phyloP scores from a whole-genome alignment of 805 yeast genomes.

The Wickerhamomyces queroliae region DNA sequence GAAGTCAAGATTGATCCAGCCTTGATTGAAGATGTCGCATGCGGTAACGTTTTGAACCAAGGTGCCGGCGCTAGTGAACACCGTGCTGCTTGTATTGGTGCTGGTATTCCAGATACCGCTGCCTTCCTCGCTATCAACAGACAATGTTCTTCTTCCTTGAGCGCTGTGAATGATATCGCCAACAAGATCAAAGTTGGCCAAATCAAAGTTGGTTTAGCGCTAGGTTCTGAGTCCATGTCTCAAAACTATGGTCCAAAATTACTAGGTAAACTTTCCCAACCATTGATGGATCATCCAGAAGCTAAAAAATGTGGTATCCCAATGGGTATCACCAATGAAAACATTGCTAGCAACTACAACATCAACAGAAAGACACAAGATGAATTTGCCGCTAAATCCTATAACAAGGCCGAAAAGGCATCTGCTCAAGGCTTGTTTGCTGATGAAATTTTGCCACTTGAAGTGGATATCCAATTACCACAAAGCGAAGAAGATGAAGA shows the following conservation, averaged over 20 bases:
- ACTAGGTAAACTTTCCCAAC: slow-evolving; percentile 53
- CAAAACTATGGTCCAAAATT: slow-evolving; percentile 79
- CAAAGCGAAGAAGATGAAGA: slow-evolving; percentile 54
- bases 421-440: slow-evolving; percentile 66
- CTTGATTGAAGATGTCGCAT: slow-evolving; percentile 75
- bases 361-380: slow-evolving; percentile 75
- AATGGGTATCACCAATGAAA: slow-evolving; percentile 95
- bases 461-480: slow-evolving; percentile 39
- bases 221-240: slow-evolving; percentile 96
- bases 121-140: slow-evolving; percentile 85
- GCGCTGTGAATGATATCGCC: slow-evolving; percentile 87
- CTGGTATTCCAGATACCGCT: slow-evolving; percentile 78
- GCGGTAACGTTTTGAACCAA: slow-evolving; percentile 87
- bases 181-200: slow-evolving; percentile 84
- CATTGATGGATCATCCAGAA: slow-evolving; percentile 34
- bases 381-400: slow-evolving; percentile 82
- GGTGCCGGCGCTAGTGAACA: slow-evolving; percentile 96
- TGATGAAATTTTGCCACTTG: slow-evolving; percentile 84
- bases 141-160: slow-evolving; percentile 92
- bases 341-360: slow-evolving; percentile 64
- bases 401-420: slow-evolving; percentile 78
- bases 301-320: slow-evolving; percentile 83
- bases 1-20: slow-evolving; percentile 45
- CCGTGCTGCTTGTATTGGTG: slow-evolving; percentile 85
- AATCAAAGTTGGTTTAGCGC: slow-evolving; percentile 85